These are phyloP conservation scores for Phaeodactylum tricornutum DNA, from an alignment of 108 stramenopile species.

Conservation along the genomic window DNA sequence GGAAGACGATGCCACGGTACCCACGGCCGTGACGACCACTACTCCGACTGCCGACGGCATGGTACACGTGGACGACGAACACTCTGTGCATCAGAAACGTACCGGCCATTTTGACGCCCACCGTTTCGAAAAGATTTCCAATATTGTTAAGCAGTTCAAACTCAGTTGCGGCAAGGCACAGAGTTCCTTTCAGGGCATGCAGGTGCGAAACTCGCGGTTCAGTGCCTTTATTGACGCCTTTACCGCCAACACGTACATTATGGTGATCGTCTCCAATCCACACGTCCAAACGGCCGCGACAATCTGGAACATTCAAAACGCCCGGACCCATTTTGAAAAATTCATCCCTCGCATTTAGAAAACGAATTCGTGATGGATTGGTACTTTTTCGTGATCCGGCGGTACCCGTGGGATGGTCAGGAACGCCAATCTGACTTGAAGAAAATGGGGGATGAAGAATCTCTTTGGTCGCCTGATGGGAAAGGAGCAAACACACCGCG, in stretches of 20 bases:
- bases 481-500: too few species aligned
- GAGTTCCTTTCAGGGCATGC: slow-evolving; percentile 94
- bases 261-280: slow-evolving; percentile 91
- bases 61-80: too few species aligned
- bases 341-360: slow-evolving; percentile 72
- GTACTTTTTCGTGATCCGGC: too few species aligned
- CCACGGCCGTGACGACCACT: not conserved
- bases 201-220: slow-evolving; percentile 87
- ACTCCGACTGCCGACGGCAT: not conserved
- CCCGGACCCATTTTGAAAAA: slow-evolving; percentile 85
- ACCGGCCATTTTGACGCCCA: slow-evolving; percentile 92
- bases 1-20: slow-evolving; percentile 1
- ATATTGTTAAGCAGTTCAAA: slow-evolving; percentile 99
- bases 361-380: too few species aligned
- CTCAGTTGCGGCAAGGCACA: slow-evolving; percentile 92
- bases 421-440: too few species aligned
- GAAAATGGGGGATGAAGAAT: too few species aligned
- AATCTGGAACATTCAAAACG: slow-evolving; percentile 88
- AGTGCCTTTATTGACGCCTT: slow-evolving; percentile 92
- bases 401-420: too few species aligned
- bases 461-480: too few species aligned
- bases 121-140: slow-evolving; percentile 98
- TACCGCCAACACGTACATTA: slow-evolving; percentile 96
- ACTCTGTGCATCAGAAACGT: slow-evolving; percentile 9
- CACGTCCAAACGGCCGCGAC: slow-evolving; percentile 80